Conservation (phyloP, 2,329 filamentous ascomycete genomes). For the Penicillium sp. region DNA sequence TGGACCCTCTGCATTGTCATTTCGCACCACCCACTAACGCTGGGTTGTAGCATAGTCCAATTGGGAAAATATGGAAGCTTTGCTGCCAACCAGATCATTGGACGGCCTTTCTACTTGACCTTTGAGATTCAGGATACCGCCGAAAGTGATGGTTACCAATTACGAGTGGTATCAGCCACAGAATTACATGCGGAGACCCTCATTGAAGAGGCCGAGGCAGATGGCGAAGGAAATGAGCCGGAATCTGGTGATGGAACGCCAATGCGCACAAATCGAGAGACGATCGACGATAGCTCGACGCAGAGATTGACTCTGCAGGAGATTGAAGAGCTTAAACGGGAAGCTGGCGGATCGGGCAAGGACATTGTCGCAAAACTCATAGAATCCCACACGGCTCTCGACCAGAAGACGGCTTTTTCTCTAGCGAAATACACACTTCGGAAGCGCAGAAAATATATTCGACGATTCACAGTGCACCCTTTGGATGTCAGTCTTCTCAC, state of each 20-base stretch:
- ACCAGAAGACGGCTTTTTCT: slow-evolving; percentile 91
- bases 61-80: slow-evolving; percentile 92
- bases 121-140: slow-evolving; percentile 77
- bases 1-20: slow-evolving; percentile 33
- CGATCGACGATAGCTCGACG: slow-evolving; percentile 57
- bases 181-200: slow-evolving; percentile 77
- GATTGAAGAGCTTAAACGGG: slow-evolving; percentile 65
- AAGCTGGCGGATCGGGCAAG: slow-evolving; percentile 71
- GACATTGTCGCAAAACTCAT: slow-evolving; percentile 91
- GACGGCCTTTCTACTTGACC: slow-evolving; percentile 85
- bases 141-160: slow-evolving; percentile 55
- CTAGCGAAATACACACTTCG: slow-evolving; percentile 92
- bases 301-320: slow-evolving; percentile 70
- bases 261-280: slow-evolving; percentile 59
- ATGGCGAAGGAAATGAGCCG: slow-evolving; percentile 34
- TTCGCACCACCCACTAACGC: slow-evolving; percentile 10
- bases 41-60: slow-evolving; percentile 62
- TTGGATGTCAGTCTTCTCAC: slow-evolving; percentile 71
- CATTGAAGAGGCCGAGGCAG: slow-evolving; percentile 46
- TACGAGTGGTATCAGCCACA: slow-evolving; percentile 71
- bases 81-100: slow-evolving; percentile 78
- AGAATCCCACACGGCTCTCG: slow-evolving; percentile 78
- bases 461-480: slow-evolving; percentile 77
- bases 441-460: slow-evolving; percentile 90
- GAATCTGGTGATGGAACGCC: slow-evolving; percentile 39